phyloP scores from a whole-genome alignment of 2,329 filamentous ascomycete species.

The Colletotrichum sp. region DNA sequence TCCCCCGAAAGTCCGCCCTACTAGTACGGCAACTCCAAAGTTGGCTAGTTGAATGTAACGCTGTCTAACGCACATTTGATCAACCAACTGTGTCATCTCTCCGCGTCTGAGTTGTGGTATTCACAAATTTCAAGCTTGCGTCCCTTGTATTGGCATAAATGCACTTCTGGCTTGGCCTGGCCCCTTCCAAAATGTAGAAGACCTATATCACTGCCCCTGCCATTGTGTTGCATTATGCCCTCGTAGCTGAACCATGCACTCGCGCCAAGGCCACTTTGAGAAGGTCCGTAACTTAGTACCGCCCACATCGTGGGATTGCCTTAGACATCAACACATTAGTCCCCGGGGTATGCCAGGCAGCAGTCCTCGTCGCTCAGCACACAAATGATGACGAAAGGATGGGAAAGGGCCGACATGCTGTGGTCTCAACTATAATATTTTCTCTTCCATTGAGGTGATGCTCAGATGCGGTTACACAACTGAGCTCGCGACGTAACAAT shows the following conservation, averaged over 20 bases:
- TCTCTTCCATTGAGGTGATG: neutral
- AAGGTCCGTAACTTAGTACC: neutral
- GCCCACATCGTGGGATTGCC: neutral
- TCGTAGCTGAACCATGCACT: too few species aligned
- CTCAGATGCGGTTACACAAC: neutral
- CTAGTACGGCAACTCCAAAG: neutral
- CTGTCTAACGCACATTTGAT: neutral
- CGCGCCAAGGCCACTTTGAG: neutral
- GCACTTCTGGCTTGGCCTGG: too few species aligned
- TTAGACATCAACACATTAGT: neutral
- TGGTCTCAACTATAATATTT: neutral
- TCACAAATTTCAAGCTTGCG: neutral
- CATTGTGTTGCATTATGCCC: too few species aligned
- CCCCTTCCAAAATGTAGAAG: too few species aligned
- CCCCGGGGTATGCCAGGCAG: neutral
- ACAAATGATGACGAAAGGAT: neutral
- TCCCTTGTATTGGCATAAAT: neutral
- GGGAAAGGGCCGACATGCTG: rapidly evolving
- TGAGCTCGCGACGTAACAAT: rapidly evolving
- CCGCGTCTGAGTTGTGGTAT: too few species aligned
- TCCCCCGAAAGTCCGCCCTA: neutral
- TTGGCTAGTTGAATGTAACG: neutral
- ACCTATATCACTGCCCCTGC: too few species aligned
- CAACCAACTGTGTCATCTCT: neutral
- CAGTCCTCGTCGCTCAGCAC: neutral